Conservation (phyloP, 208 protist species). For the Trypanosoma scelopori region DNA sequence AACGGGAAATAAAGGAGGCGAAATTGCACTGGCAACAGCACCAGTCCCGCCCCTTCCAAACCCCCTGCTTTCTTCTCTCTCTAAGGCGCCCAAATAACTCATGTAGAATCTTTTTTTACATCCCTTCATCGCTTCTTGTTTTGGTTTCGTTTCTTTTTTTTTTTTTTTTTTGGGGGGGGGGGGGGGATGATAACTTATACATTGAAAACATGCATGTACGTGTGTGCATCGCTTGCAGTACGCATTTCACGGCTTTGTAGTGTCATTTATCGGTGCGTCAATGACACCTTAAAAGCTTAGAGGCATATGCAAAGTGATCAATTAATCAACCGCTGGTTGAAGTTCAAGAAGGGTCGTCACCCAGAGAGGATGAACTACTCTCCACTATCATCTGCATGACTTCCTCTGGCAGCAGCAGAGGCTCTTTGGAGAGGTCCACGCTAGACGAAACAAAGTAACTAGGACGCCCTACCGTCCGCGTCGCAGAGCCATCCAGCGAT, state of each 20-base stretch:
- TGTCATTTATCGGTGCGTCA: not conserved
- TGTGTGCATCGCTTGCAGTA: no score
- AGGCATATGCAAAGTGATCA: not conserved
- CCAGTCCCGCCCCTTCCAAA: no score
- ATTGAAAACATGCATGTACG: not conserved
- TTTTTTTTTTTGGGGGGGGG: no score
- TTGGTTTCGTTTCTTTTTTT: conserved; percentile 2
- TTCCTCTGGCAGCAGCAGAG: conserved; percentile 16
- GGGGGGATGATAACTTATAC: not conserved
- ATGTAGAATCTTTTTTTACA: conserved; percentile 1
- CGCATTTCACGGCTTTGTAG: not conserved
- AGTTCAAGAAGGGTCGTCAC: conserved; percentile 1
- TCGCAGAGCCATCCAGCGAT: conserved; percentile 36
- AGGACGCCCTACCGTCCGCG: conserved; percentile 51
- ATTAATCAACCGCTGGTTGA: not conserved
- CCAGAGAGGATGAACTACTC: conserved; percentile 17
- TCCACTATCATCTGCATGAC: conserved; percentile 31
- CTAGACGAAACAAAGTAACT: conserved; percentile 67
- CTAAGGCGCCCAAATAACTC: not conserved
- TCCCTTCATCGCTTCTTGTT: no score
- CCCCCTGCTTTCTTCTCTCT: not conserved
- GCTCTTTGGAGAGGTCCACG: conserved; percentile 28
- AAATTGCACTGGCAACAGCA: no score
- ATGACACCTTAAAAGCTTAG: not conserved
- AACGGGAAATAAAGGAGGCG: no score